Conservation (phyloP, 2,329 filamentous ascomycete species). For the Aspergillus sp. region DNA sequence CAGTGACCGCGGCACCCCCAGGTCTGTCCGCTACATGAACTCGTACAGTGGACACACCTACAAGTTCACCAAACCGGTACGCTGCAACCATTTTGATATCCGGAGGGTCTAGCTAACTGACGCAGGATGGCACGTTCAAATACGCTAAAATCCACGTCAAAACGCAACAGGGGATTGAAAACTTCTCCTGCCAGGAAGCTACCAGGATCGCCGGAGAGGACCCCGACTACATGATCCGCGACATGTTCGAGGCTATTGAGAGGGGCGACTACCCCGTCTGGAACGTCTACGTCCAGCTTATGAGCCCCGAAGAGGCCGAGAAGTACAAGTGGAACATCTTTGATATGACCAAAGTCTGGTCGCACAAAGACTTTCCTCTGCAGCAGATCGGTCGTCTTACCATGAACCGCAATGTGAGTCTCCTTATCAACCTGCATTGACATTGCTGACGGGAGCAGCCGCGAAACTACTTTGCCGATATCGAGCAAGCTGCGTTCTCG, state of each 20-base stretch:
- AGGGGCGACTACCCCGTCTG: constrained; percentile 69
- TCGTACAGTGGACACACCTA: constrained; percentile 65
- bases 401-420: background rate
- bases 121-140: constrained; percentile 57
- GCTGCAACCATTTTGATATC: background rate
- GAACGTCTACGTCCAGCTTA: constrained; percentile 61
- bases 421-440: background rate
- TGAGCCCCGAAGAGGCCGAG: constrained; percentile 47
- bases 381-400: background rate
- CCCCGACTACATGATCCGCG: constrained; percentile 76
- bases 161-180: constrained; percentile 42
- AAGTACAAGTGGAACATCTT: background rate
- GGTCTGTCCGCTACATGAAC: constrained; percentile 61
- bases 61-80: constrained; percentile 57
- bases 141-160: constrained; percentile 60
- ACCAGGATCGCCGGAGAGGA: constrained; percentile 70
- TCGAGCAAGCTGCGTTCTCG: constrained; percentile 67
- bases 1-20: constrained; percentile 63
- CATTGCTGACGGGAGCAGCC: constrained; percentile 22
- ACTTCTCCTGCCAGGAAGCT: constrained; percentile 49
- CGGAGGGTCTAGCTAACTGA: background rate
- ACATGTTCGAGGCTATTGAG: constrained; percentile 70
- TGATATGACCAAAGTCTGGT: constrained; percentile 46
- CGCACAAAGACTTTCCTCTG: background rate
- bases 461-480: constrained; percentile 64